A percentile compares a stretch with the other conserved stretches of the same genome.
Conservation (phyloP, 176 grass and related monocot genomes). For the Rhynchospora tenuis region DNA sequence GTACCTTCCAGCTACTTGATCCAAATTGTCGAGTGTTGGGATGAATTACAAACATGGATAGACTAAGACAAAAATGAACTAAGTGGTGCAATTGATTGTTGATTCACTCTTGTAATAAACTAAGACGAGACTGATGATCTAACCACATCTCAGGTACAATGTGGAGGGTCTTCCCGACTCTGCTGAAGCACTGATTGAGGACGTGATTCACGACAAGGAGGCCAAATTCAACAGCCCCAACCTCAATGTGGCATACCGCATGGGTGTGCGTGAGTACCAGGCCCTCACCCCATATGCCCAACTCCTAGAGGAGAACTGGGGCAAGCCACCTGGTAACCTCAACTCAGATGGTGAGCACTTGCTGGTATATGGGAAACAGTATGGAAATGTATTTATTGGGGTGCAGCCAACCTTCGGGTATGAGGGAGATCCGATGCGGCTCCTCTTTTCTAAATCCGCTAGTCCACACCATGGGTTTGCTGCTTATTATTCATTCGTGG, state of each 20-base stretch:
- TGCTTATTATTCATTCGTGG: constrained; percentile 91
- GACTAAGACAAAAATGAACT: background rate
- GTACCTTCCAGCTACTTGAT: background rate
- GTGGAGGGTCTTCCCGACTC: constrained; percentile 82
- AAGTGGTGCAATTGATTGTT: background rate
- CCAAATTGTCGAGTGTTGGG: background rate
- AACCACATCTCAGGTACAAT: constrained; percentile 35
- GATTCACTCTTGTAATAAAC: background rate
- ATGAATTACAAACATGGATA: background rate
- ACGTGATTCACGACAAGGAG: constrained; percentile 97
- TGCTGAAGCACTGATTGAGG: constrained; percentile 71
- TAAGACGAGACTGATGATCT: background rate
- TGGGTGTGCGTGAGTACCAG: constrained; percentile 88
- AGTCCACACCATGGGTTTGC: constrained; percentile 96
- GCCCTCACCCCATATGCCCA: constrained; percentile 70
- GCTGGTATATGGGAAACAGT: constrained; percentile 95
- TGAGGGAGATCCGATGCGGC: constrained; percentile 96
- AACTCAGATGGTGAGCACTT: constrained; percentile 89
- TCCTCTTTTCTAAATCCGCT: constrained; percentile 90
- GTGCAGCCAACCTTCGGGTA: constrained; percentile 97
- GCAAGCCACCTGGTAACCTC: constrained; percentile 87
- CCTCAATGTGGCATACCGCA: constrained; percentile 84
- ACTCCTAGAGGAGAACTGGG: constrained; percentile 96
- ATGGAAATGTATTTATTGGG: constrained; percentile 93
- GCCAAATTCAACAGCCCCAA: constrained; percentile 97